Base-by-base conservation (phyloP, 1,139 yeast genomes). In the Saccharomyces hybrid region DNA sequence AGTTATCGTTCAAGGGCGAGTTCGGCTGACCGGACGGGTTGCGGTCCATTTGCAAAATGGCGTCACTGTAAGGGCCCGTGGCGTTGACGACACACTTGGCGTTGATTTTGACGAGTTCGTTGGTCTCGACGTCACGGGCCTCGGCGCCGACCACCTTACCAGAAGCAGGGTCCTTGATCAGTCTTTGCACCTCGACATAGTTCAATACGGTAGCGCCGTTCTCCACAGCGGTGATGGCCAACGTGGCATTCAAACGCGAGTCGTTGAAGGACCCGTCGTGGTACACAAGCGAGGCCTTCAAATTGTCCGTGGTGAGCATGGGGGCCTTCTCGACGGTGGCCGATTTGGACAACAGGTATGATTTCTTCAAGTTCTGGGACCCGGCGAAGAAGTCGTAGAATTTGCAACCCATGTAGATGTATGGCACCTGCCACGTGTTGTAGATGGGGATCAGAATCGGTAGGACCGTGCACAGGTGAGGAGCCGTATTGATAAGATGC, bases 181-280 rank as follows among this genome's bases (percentile, higher is more conserved):
- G 77, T 65, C 83, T 90, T 58, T 80, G 77, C 53, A 91, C 97
- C 66, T 88, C 87, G 73, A 85, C 80, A 73, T 91, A 93, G 76
- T 91, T 91, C 68, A 90, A 78, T 4, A 85, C 88, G 53, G 96
- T 89, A 46, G 97, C 97, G 59, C 98, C 98, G 59, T 85, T 75
- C 64, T 87, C 84, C 60, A 86, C 77, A 47, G 98, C 97, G 50
- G 97, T 85, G 54, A 88, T 70, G 41, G 97, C 97, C 64, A 91
- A 77, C 42, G 96, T 79, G 8, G 93, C 78, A 70, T 91, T 90
- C 85, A 89, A 84, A 73, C 98, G 82, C 19, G 97, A 79, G 70
- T 91, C 98, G 71, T 91, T 91, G 73, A 91, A 95, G 48, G 90
- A 79, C 62, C 98, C 98, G 71, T 91, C 98, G 72, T 90, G 96